Base-by-base conservation (phyloP, 331 rosid species). In the Pyracantha coccinea region DNA sequence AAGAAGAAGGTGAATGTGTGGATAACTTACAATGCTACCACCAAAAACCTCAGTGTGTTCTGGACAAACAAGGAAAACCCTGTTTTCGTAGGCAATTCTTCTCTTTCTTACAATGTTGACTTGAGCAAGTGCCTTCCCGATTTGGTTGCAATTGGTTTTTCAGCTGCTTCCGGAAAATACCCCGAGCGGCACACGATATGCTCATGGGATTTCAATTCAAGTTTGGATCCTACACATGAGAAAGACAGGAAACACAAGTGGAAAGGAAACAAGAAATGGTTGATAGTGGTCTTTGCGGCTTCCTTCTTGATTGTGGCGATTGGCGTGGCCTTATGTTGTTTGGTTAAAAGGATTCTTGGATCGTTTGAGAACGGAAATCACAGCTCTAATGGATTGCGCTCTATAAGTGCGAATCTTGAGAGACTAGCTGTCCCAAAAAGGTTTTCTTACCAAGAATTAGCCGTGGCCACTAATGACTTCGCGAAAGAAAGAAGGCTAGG, bases 101-200 rank as follows among this genome's bases (percentile, higher is more conserved):
- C 47, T 11, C 24, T 85, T 15, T 74, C 85, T 33, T 66, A 66
- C 54, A 1, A 7, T 1, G 53, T 88, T 66, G 90, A 88, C 31
- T 65, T 87, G 1, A 60, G 23, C 13, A 38, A 6, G 29, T 25
- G 15, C 65, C 77, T 85, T 4, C 88, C 86, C 1, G 78, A 83
- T 41, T 21, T 12, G 69, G 80, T 81, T 2, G 67, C 78, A 33
- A 1, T 85, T 41, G 89, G 91, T 8, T 75, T 85, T 61, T 83
- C 87, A 1, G 81, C 79, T 16, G 53, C 86, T 0, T 76, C 78
- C 0, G 80, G 91, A 6, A 9, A 19, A 5, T 28, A 2, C 4
- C 5, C 50, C 10, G 13, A 4, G 9, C 80, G 78, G 47, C 47
- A 41, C 15, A 3, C 25, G 15, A 59, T 59, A 59, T 7, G 25